Percentiles rank a stretch among this genome's conserved stretches.
phyloP scores from a whole-genome alignment of 805 yeast species.

The Tetrapisispora pingtungensis region DNA sequence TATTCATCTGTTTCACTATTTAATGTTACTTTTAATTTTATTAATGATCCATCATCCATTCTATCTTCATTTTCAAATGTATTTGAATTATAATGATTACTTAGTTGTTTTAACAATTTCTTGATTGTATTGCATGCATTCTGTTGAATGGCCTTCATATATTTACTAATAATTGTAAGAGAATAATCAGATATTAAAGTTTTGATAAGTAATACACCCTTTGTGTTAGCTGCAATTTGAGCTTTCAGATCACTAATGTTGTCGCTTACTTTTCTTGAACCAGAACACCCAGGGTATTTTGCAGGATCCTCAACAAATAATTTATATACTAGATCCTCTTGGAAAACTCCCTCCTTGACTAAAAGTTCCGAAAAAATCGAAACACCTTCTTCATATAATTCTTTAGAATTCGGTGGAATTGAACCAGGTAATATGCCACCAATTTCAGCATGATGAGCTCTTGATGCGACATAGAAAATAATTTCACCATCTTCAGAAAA shows the following conservation, averaged over 20 bases:
- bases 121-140: constrained; percentile 72
- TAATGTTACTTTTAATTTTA: constrained; percentile 44
- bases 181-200: constrained; percentile 55
- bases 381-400: constrained; percentile 85
- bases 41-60: constrained; percentile 76
- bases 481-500: constrained; percentile 47
- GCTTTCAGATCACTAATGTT: constrained; percentile 78
- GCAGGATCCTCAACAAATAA: constrained; percentile 67
- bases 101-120: constrained; percentile 37
- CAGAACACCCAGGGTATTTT: constrained; percentile 75
- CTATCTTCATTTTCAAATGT: constrained; percentile 46
- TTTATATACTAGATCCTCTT: constrained; percentile 56
- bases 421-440: constrained; percentile 90
- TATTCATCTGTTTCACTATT: constrained; percentile 47
- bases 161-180: constrained; percentile 47
- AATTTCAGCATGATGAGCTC: constrained; percentile 96
- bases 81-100: constrained; percentile 32
- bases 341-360: constrained; percentile 62
- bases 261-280: constrained; percentile 75
- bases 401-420: constrained; percentile 87
- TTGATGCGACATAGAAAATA: constrained; percentile 81
- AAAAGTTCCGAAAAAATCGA: constrained; percentile 69
- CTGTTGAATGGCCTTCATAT: constrained; percentile 74
- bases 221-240: constrained; percentile 80
- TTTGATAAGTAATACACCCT: constrained; percentile 62